Evolutionary conservation across 2,329 filamentous ascomycete species (phyloP).

Genomic region (Penicillium janthinellum): DNA sequence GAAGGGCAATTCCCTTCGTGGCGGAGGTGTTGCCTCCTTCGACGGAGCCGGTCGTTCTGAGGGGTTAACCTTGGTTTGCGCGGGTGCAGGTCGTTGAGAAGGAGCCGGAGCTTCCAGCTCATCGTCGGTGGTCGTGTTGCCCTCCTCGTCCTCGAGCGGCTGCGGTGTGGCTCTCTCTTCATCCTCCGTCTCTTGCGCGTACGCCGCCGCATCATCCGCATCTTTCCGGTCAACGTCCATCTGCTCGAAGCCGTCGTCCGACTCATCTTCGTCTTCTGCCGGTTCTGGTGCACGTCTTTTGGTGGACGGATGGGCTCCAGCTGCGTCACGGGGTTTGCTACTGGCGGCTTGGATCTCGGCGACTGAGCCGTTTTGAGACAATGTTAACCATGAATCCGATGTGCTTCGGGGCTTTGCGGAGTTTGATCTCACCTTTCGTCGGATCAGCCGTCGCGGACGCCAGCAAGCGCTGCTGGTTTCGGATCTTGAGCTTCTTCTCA

Average conservation of each 20-base stretch:
- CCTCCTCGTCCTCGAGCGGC: slow-evolving; percentile 31
- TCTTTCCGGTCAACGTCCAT: slow-evolving; percentile 37
- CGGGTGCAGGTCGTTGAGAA: not conserved
- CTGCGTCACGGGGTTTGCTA: slow-evolving; percentile 14
- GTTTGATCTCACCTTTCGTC: slow-evolving; percentile 33
- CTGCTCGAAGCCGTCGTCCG: slow-evolving; percentile 40
- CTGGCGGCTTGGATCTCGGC: slow-evolving; percentile 29
- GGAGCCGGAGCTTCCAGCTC: slow-evolving; percentile 15
- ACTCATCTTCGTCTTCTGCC: slow-evolving; percentile 29
- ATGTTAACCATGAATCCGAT: not conserved
- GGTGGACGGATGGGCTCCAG: slow-evolving; percentile 15
- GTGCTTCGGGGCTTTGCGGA: not conserved
- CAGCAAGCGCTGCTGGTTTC: slow-evolving; percentile 62
- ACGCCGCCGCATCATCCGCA: not conserved
- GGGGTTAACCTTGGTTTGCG: not conserved
- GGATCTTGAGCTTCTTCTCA: slow-evolving; percentile 65
- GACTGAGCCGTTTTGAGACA: slow-evolving; percentile 20
- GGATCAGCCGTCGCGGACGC: slow-evolving; percentile 52
- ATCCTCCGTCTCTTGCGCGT: slow-evolving; percentile 26
- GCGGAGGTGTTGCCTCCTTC: slow-evolving; percentile 34
- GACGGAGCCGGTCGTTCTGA: not conserved
- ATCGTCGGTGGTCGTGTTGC: slow-evolving; percentile 33
- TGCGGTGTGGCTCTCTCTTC: slow-evolving; percentile 34
- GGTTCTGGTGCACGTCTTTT: slow-evolving; percentile 34
- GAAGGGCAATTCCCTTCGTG: slow-evolving; percentile 48